Evolutionary conservation across 306 rosid species (phyloP).

Genomic region (Fragaria vesca): DNA sequence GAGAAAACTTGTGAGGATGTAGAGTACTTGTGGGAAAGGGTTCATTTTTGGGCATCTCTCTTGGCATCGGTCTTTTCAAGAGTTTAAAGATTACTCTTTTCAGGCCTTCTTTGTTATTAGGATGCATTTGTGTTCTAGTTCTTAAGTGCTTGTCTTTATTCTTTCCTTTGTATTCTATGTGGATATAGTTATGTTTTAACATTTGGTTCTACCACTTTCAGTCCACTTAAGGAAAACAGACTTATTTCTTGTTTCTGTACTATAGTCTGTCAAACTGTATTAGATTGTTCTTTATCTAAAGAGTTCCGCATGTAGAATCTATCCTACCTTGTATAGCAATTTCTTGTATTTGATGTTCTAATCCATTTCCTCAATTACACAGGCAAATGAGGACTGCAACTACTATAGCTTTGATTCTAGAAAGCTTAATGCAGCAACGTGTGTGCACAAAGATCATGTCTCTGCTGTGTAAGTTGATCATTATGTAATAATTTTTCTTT

Average conservation of each 20-base stretch:
- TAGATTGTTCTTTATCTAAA: neutral
- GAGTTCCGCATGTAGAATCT: neutral
- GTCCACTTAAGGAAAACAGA: neutral
- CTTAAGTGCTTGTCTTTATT: neutral
- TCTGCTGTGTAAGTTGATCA: conserved; percentile 75
- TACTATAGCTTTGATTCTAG: conserved; percentile 83
- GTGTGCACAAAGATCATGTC: conserved; percentile 91
- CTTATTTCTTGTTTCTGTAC: neutral
- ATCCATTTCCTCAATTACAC: conserved; percentile 23
- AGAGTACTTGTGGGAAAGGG: neutral
- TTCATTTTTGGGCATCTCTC: neutral
- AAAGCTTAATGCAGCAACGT: conserved; percentile 71
- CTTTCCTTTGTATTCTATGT: neutral
- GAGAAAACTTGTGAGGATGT: no score
- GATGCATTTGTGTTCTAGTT: neutral
- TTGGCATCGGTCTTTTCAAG: neutral
- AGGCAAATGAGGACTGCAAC: conserved; percentile 91
- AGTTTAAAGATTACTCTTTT: neutral
- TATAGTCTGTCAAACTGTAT: neutral
- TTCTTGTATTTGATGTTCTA: neutral
- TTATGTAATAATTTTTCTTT: conserved; percentile 4
- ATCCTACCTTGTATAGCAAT: no score
- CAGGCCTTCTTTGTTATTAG: neutral
- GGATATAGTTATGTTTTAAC: neutral
- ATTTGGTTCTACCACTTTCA: neutral